Conservation (phyloP, 306 rosid genomes). For the Arachis hypogaea region DNA sequence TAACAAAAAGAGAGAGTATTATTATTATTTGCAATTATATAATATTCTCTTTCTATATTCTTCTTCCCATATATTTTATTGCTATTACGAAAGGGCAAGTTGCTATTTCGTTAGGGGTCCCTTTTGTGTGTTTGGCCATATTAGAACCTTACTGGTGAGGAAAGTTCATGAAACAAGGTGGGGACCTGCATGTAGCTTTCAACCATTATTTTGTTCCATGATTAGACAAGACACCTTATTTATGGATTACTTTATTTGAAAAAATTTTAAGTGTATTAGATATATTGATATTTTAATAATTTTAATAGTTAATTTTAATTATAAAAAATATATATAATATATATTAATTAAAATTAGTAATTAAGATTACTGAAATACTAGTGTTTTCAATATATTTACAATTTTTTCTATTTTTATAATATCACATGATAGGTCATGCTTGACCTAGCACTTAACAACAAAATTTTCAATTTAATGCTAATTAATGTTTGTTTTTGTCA, state of each 20-base stretch:
- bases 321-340: too few relatives aligned
- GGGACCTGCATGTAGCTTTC: constrained; percentile 16
- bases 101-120: constrained; percentile 36
- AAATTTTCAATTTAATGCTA: not conserved
- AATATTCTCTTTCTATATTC: constrained; percentile 19
- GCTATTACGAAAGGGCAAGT: constrained; percentile 15
- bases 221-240: constrained; percentile 31
- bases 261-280: too few relatives aligned
- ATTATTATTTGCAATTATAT: constrained; percentile 7
- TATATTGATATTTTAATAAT: too few relatives aligned
- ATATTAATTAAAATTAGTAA: too few relatives aligned
- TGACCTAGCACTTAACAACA: not conserved
- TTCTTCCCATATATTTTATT: constrained; percentile 30
- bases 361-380: too few relatives aligned
- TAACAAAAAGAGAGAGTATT: constrained; percentile 28
- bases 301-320: too few relatives aligned
- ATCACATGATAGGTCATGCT: constrained; percentile 14
- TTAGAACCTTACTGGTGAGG: constrained; percentile 1
- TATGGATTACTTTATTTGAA: constrained; percentile 15
- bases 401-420: not conserved
- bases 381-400: too few relatives aligned
- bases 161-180: constrained; percentile 13
- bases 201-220: constrained; percentile 28
- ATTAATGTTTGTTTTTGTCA: not conserved
- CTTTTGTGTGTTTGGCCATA: constrained; percentile 1